Evolutionary conservation across 2,329 filamentous ascomycete genomes (phyloP).

Genomic region (Ophiostoma fasciatum): DNA sequence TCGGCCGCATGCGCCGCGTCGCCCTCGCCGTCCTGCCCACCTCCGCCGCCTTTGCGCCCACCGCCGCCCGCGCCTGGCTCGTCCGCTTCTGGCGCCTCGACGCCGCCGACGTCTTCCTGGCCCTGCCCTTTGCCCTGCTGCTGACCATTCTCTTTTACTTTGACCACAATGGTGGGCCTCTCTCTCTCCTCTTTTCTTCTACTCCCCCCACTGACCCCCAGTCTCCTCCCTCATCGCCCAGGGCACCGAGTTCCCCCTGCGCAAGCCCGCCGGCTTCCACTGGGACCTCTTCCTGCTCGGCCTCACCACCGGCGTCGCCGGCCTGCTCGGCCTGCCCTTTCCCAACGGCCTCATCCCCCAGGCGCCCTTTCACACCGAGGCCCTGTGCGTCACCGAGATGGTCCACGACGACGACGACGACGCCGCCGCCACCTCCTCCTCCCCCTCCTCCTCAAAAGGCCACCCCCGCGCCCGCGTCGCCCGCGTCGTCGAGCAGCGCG

Average conservation of each 20-base stretch:
- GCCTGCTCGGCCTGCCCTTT: constrained; percentile 62
- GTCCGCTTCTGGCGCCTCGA: constrained; percentile 68
- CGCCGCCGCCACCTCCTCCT: constrained; percentile 22
- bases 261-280: constrained; percentile 71
- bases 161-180: constrained; percentile 60
- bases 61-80: constrained; percentile 54
- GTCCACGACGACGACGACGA: neutral
- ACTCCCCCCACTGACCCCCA: constrained; percentile 17
- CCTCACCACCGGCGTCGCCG: constrained; percentile 60
- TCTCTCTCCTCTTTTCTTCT: neutral
- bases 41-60: constrained; percentile 65
- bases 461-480: constrained; percentile 31
- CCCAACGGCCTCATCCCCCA: constrained; percentile 76
- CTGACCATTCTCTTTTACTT: constrained; percentile 81
- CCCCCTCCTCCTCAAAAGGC: constrained; percentile 34
- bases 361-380: constrained; percentile 67
- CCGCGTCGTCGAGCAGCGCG: constrained; percentile 63
- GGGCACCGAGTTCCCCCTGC: constrained; percentile 66
- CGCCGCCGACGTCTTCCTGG: constrained; percentile 61
- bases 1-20: constrained; percentile 65
- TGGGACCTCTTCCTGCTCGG: constrained; percentile 76
- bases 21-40: constrained; percentile 59
- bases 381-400: constrained; percentile 53
- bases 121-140: constrained; percentile 73
- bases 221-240: constrained; percentile 73